phyloP scores from a whole-genome alignment of 2,329 filamentous ascomycete genomes.

The Penicillium paneum region DNA sequence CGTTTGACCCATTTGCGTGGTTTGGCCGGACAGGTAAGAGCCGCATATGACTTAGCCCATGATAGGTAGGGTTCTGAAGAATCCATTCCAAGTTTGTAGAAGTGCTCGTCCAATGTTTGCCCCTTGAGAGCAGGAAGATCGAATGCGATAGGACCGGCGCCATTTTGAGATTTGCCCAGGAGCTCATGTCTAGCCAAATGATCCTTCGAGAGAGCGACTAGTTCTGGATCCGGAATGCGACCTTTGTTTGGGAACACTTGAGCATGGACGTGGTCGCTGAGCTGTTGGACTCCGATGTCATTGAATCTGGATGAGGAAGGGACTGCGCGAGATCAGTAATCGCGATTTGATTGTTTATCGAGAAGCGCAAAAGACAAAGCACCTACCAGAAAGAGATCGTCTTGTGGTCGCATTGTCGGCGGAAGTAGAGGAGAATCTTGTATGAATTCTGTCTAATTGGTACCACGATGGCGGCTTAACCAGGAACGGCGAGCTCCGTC shows the following conservation, averaged over 20 bases:
- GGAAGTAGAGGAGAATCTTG: constrained; percentile 14
- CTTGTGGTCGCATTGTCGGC: constrained; percentile 1
- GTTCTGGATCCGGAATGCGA: constrained; percentile 60
- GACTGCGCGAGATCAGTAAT: constrained; percentile 28
- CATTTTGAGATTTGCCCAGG: constrained; percentile 84
- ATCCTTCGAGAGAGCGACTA: constrained; percentile 75
- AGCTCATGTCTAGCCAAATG: constrained; percentile 84
- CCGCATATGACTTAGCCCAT: constrained; percentile 71
- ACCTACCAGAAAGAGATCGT: constrained; percentile 31
- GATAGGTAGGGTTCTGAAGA: constrained; percentile 79
- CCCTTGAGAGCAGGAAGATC: constrained; percentile 79
- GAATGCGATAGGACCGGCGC: constrained; percentile 71
- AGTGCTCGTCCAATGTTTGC: constrained; percentile 84
- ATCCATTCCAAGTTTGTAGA: constrained; percentile 80
- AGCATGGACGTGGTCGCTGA: constrained; percentile 75
- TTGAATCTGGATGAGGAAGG: constrained; percentile 68
- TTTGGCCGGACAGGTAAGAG: constrained; percentile 55
- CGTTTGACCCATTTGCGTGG: constrained; percentile 70
- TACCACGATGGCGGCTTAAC: constrained; percentile 15
- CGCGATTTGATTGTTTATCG: constrained; percentile 6
- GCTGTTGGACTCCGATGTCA: constrained; percentile 89
- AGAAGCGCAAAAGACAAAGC: neutral
- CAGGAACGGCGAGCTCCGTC: constrained; percentile 22
- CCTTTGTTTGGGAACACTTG: constrained; percentile 69
- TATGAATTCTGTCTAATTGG: constrained; percentile 11